Base-by-base conservation (phyloP, 192 early-diverging fungal species). In the Mortierella antarctica region DNA sequence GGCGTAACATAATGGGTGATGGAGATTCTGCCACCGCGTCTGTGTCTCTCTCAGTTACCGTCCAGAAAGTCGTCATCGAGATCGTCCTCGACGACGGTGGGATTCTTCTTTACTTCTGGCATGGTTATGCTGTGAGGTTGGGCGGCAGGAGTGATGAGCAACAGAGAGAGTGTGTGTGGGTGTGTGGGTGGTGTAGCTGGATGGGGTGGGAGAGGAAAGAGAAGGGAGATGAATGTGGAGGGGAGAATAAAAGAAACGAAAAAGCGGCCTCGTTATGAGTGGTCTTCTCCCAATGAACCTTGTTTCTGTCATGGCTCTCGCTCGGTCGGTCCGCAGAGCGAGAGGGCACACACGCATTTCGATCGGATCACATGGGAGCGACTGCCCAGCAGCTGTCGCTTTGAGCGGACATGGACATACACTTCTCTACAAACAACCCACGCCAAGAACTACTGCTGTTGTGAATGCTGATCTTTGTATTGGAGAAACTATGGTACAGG, bases 51-150 rank as follows among this genome's bases (percentile, higher is more conserved):
- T 51, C 11, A 51, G 17, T 68, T 72, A 80, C 77, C 77, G 64
- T 80, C 77, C 48, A 80, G 55, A 63, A 80, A 80, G 65, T 80
- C 77, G 48, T 80, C 77, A 48, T 80, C 77, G 42, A 80, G 77
- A 67, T 80, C 77, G 60, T 80, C 77, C 65, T 80, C 77, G 46
- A 80, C 77, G 42, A 72, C 64, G 49, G 76, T 67, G 17, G 69
- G 64, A 54, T 80, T 80, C 59, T 80, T 80, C 70, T 71, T 80
- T 45, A 80, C 59, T 48, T 74, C 84, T 68, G 72, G 81, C 68
- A 70, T 83, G 71, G 48, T 68, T 21, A 21, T 6, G 21, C 3
- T 41, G 51, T 67, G n/a, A 11, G 20, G 59, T 45, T 62, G 42
- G 40, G 58, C 45, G 50, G 15, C 31, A 8, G 18, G 56, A 40